Conservation (phyloP, 106 monocot genomes). For the Dendrobium catenatum region DNA sequence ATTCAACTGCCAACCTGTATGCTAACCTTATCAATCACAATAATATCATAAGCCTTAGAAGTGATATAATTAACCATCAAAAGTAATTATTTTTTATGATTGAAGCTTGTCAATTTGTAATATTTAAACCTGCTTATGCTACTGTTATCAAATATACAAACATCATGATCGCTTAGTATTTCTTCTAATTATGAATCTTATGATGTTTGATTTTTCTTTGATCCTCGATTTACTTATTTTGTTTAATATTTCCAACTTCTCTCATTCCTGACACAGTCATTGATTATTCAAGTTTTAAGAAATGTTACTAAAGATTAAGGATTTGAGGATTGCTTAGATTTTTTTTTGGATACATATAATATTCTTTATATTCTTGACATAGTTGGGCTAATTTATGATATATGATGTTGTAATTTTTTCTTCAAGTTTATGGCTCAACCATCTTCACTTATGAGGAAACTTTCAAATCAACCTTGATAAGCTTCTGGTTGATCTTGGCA, state of each 20-base stretch:
- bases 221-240: neutral
- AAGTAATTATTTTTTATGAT: neutral
- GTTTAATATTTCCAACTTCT: neutral
- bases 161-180: neutral
- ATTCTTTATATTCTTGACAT: neutral
- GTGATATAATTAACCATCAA: neutral
- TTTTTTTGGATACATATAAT: neutral
- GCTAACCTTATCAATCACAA: neutral
- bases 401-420: neutral
- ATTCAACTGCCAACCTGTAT: neutral
- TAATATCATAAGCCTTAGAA: no score
- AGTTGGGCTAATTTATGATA: neutral
- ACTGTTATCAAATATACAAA: no score
- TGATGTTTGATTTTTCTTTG: neutral
- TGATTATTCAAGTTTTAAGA: neutral
- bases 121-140: no score
- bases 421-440: neutral
- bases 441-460: neutral
- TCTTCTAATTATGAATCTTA: neutral
- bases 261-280: neutral
- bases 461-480: neutral
- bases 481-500: constrained; percentile 6
- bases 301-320: neutral
- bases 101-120: no score
- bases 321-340: neutral